phyloP scores from a whole-genome alignment of 495 filamentous ascomycete genomes.

The Penicillium pancosmium region DNA sequence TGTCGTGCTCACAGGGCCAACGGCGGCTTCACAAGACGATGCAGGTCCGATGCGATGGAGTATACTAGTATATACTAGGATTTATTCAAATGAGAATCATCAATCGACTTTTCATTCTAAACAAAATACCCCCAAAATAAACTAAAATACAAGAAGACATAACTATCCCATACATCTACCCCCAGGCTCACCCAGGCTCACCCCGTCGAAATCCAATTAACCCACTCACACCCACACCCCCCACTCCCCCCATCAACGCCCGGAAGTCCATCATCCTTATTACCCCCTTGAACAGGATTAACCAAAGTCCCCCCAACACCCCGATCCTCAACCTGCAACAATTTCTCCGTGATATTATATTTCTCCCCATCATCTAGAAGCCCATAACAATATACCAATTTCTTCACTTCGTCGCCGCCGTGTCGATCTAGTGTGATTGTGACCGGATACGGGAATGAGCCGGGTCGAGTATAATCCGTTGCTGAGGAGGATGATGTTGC shows the following conservation, averaged over 20 bases:
- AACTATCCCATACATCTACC: too few species aligned
- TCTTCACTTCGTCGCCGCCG: conserved; percentile 63
- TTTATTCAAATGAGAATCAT: too few species aligned
- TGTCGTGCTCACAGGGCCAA: too few species aligned
- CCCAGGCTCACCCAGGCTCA: background rate
- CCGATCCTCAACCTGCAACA: conserved; percentile 61
- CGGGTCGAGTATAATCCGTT: conserved; percentile 61
- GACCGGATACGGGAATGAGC: conserved; percentile 84
- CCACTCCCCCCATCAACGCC: conserved; percentile 71
- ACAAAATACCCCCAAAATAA: too few species aligned
- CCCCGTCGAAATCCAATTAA: conserved; percentile 56
- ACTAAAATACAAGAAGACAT: too few species aligned
- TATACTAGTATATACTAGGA: too few species aligned
- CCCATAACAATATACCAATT: conserved; percentile 72
- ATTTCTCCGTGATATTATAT: conserved; percentile 53
- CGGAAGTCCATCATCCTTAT: conserved; percentile 35
- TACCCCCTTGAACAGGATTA: conserved; percentile 47
- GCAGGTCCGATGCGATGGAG: too few species aligned
- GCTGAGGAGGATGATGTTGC: conserved; percentile 45
- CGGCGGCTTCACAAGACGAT: too few species aligned
- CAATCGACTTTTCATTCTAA: too few species aligned
- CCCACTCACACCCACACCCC: conserved; percentile 75
- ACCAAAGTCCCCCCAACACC: conserved; percentile 61
- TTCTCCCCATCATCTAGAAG: conserved; percentile 50
- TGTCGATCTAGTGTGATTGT: conserved; percentile 82